phyloP scores from a whole-genome alignment of 306 rosid species.

The Rosa rugosa region DNA sequence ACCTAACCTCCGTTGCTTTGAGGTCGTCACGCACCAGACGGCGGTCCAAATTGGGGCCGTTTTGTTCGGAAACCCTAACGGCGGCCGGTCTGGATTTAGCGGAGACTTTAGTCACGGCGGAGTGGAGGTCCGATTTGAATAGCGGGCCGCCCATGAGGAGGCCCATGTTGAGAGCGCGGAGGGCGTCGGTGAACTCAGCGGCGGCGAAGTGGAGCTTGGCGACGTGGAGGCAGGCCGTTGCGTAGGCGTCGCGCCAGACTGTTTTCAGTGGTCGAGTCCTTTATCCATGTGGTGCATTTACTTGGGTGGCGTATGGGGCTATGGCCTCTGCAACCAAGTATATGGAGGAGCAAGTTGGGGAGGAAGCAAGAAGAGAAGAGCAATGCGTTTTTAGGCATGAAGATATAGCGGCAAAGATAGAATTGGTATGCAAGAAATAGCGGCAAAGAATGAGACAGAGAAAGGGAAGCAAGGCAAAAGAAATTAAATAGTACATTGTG shows the following conservation, averaged over 20 bases:
- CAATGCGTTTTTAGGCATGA: too few relatives aligned
- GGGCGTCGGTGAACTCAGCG: constrained; percentile 67
- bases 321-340: too few relatives aligned
- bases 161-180: constrained; percentile 81
- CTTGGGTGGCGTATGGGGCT: too few relatives aligned
- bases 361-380: too few relatives aligned
- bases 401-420: too few relatives aligned
- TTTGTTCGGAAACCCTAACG: constrained; percentile 36
- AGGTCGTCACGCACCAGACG: constrained; percentile 41
- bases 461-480: too few relatives aligned
- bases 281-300: too few relatives aligned
- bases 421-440: too few relatives aligned
- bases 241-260: constrained; percentile 95
- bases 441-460: too few relatives aligned
- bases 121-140: constrained; percentile 63
- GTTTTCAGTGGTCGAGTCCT: too few relatives aligned
- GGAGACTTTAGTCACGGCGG: constrained; percentile 56
- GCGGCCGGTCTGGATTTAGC: constrained; percentile 30
- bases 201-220: constrained; percentile 55
- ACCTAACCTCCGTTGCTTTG: constrained; percentile 66
- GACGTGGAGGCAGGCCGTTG: constrained; percentile 82
- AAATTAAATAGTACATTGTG: too few relatives aligned
- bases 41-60: constrained; percentile 27
- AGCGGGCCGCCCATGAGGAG: constrained; percentile 90
- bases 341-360: too few relatives aligned